Evolutionary conservation across 2,329 filamentous ascomycete genomes (phyloP).

Genomic region (Ophiocordyceps robertsii): DNA sequence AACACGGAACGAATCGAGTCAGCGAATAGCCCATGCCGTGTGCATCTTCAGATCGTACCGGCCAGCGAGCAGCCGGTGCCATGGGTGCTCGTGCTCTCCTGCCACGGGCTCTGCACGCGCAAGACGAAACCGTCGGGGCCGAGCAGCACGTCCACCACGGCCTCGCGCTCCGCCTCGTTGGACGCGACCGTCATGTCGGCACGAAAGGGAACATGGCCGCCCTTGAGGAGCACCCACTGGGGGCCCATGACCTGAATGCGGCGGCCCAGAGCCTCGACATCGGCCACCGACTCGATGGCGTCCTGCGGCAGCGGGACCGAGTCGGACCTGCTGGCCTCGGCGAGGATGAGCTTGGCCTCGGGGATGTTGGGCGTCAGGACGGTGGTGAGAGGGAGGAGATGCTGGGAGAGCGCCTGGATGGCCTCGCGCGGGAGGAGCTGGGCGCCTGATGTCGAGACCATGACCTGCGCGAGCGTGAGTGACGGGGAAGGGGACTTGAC

Average conservation of each 20-base stretch:
- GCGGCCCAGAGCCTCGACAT: conserved; percentile 56
- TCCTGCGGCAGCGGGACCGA: conserved; percentile 10
- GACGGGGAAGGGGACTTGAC: neutral
- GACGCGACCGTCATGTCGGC: conserved; percentile 45
- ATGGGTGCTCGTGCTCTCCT: conserved; percentile 70
- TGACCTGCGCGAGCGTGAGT: conserved; percentile 49
- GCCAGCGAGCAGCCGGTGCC: conserved; percentile 92
- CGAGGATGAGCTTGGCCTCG: conserved; percentile 54
- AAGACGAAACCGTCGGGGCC: conserved; percentile 42
- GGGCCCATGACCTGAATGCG: conserved; percentile 56
- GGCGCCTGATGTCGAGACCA: conserved; percentile 76
- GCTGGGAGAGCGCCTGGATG: conserved; percentile 42
- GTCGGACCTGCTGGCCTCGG: conserved; percentile 26
- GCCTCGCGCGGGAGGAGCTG: conserved; percentile 53
- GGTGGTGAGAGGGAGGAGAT: conserved; percentile 52
- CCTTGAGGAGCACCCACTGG: conserved; percentile 74
- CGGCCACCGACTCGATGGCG: conserved; percentile 41
- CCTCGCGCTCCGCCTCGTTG: conserved; percentile 41
- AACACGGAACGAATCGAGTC: neutral
- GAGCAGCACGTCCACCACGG: conserved; percentile 67
- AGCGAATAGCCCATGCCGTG: neutral
- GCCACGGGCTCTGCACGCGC: conserved; percentile 56
- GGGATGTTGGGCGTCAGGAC: conserved; percentile 68
- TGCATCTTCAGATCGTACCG: conserved; percentile 38
- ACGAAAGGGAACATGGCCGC: conserved; percentile 74